phyloP scores from a whole-genome alignment of 306 rosid species.

The Medicago truncatula region DNA sequence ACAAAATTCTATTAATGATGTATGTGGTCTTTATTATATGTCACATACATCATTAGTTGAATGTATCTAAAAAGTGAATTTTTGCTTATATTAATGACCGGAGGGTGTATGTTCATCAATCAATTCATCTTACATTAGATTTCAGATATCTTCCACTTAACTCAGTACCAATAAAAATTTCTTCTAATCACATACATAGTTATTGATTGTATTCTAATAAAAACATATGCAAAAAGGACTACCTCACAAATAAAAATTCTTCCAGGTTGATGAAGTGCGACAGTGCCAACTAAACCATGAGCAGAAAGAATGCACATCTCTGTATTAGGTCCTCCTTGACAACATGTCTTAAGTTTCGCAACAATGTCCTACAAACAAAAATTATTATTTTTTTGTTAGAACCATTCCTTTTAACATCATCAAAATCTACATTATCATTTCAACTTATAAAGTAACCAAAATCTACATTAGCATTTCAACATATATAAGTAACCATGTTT shows the following conservation, averaged over 20 bases:
- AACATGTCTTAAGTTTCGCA: slow-evolving; percentile 59
- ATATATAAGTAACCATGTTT: too few relatives aligned
- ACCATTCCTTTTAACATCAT: background rate
- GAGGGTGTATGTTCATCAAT: too few relatives aligned
- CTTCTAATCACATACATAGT: background rate
- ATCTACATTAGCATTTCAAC: too few relatives aligned
- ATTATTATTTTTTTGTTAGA: background rate
- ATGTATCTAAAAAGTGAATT: too few relatives aligned
- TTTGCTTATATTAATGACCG: too few relatives aligned
- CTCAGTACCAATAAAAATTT: background rate
- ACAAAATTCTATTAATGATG: too few relatives aligned
- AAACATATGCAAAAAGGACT: slow-evolving; percentile 22
- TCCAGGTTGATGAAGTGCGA: slow-evolving; percentile 64
- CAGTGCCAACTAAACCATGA: slow-evolving; percentile 70
- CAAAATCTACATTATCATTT: background rate
- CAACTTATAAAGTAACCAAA: background rate
- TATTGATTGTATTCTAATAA: slow-evolving; percentile 5
- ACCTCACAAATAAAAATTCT: slow-evolving; percentile 72
- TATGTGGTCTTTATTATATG: too few relatives aligned
- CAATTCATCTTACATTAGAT: background rate
- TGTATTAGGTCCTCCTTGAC: slow-evolving; percentile 68
- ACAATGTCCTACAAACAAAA: slow-evolving; percentile 67
- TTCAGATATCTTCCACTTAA: too few relatives aligned
- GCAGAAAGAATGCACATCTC: slow-evolving; percentile 72
- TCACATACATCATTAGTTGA: too few relatives aligned